phyloP scores from a whole-genome alignment of 2,329 filamentous ascomycete species.

The Aspergillus costaricaensis region DNA sequence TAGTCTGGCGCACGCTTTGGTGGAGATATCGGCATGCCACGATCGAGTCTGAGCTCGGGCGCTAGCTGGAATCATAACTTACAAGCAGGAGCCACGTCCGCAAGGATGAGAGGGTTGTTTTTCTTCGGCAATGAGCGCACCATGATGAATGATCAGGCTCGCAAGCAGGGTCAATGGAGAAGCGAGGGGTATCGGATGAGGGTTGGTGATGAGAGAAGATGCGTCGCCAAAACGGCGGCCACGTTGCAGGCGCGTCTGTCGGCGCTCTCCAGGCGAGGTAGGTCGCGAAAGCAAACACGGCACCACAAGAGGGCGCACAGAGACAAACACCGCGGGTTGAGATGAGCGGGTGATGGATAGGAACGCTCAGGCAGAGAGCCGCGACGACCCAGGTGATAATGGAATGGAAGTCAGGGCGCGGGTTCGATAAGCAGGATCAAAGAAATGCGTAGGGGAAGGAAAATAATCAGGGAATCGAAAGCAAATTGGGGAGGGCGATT shows the following conservation, averaged over 20 bases:
- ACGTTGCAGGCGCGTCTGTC: slow-evolving; percentile 48
- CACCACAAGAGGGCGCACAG: slow-evolving; percentile 15
- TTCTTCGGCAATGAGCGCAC: slow-evolving; percentile 50
- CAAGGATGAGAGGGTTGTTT: slow-evolving; percentile 49
- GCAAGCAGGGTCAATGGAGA: slow-evolving; percentile 11
- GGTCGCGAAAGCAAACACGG: slow-evolving; percentile 22
- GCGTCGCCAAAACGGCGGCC: slow-evolving; percentile 41
- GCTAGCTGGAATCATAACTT: slow-evolving; percentile 32
- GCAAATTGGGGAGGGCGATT: slow-evolving; percentile 16
- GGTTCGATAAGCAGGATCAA: slow-evolving; percentile 12
- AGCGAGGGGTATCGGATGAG: slow-evolving; percentile 17
- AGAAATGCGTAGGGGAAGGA: slow-evolving; percentile 15
- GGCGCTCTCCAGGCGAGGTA: slow-evolving; percentile 16
- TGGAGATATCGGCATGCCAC: background rate
- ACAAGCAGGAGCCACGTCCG: slow-evolving; percentile 48
- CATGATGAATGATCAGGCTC: slow-evolving; percentile 28
- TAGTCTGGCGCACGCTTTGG: slow-evolving; percentile 17
- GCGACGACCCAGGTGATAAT: slow-evolving; percentile 20
- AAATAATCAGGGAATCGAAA: slow-evolving; percentile 21
- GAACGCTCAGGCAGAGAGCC: slow-evolving; percentile 1
- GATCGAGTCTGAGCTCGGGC: slow-evolving; percentile 16
- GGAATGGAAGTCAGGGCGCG: slow-evolving; percentile 3
- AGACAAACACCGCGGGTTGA: slow-evolving; percentile 14
- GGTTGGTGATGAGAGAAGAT: slow-evolving; percentile 22
- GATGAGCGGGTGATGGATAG: slow-evolving; percentile 4